These are phyloP conservation scores for Batkoa obscura DNA, from an alignment of 371 early-diverging fungal genomes.

Conservation along the genomic window DNA sequence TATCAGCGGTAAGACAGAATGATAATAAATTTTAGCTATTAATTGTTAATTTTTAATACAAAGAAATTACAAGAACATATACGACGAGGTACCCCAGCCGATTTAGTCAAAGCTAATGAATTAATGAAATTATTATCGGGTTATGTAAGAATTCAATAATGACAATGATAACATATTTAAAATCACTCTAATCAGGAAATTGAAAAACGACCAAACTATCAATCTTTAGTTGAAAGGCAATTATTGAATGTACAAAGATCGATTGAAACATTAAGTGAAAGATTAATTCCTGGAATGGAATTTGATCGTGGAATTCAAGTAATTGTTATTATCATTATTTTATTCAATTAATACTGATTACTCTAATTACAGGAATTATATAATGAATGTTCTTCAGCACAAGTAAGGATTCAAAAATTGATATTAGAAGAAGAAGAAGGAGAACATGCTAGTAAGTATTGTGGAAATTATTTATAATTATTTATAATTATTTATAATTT, in stretches of 20 bases:
- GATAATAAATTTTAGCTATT: too few species aligned
- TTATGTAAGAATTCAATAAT: constrained; percentile 22
- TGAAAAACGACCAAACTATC: constrained; percentile 8
- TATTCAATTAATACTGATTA: too few species aligned
- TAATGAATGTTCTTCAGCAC: constrained; percentile 6
- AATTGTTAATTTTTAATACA: too few species aligned
- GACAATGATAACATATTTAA: too few species aligned
- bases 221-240: background rate
- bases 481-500: too few species aligned
- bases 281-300: constrained; percentile 1
- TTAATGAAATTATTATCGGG: constrained; percentile 93
- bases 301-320: background rate
- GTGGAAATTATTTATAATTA: too few species aligned
- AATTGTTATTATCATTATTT: too few species aligned
- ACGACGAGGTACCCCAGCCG: constrained; percentile 77
- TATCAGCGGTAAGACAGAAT: constrained; percentile 27
- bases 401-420: constrained; percentile 1
- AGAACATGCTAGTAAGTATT: background rate
- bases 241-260: background rate
- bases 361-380: background rate
- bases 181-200: background rate
- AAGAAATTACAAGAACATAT: constrained; percentile 87
- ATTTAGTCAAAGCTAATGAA: constrained; percentile 82
- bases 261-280: background rate
- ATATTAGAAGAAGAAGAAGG: constrained; percentile 6